Percentiles rank a stretch among this genome's conserved stretches.
Evolutionary conservation across 176 grass and related monocot genomes (phyloP).

Genomic region (Aegilops umbellulata): DNA sequence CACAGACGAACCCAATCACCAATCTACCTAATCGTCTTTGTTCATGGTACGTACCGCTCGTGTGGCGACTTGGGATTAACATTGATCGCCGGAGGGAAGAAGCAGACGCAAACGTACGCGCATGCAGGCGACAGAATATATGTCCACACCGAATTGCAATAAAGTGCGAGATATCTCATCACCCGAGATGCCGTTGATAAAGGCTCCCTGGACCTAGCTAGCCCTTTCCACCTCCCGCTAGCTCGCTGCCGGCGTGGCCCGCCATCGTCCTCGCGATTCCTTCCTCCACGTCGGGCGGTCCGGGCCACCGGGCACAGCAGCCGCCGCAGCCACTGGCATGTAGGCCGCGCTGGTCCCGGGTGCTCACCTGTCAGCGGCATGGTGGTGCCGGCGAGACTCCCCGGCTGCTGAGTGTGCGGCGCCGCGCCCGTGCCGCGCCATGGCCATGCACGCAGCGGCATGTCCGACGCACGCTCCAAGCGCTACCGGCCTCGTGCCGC

Average conservation of each 20-base stretch:
- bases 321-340: not conserved
- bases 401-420: not conserved
- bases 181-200: slow-evolving; percentile 16
- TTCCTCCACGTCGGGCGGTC: slow-evolving; percentile 17
- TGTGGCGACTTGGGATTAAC: no score
- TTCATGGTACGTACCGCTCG: no score
- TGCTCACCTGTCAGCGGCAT: slow-evolving; percentile 24
- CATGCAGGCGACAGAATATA: not conserved
- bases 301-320: not conserved
- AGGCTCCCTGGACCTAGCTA: not conserved
- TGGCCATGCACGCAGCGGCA: slow-evolving; percentile 34
- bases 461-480: slow-evolving; percentile 26
- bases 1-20: no score
- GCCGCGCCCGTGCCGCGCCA: not conserved
- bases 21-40: no score
- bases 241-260: not conserved
- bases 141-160: not conserved
- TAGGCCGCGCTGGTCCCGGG: not conserved
- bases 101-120: not conserved
- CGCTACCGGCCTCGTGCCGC: slow-evolving; percentile 29
- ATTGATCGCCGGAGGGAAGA: not conserved
- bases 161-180: not conserved
- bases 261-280: not conserved
- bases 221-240: no score
- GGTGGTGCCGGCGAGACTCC: not conserved